These are phyloP conservation scores for Ustilago esculenta DNA, from an alignment of 1,284 basidiomycete species.

Conservation along the genomic window DNA sequence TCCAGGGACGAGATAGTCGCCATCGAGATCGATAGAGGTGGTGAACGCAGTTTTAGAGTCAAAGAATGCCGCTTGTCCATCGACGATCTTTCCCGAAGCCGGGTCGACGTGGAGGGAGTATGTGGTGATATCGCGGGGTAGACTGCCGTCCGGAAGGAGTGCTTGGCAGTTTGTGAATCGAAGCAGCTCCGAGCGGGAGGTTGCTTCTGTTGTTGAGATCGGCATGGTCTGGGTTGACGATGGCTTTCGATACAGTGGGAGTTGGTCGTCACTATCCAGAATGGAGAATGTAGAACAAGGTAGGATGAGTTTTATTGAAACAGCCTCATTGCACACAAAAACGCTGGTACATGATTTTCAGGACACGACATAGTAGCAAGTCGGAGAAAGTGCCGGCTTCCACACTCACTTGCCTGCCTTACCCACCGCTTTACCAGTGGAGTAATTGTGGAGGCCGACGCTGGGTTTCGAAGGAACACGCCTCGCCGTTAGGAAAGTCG, in stretches of 20 bases:
- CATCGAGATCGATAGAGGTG: conserved; percentile 27
- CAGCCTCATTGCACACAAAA: too few species aligned
- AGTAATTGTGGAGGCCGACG: too few species aligned
- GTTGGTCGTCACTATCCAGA: neutral
- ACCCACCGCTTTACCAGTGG: too few species aligned
- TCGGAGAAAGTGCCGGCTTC: too few species aligned
- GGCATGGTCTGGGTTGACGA: conserved; percentile 1
- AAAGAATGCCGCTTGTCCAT: conserved; percentile 40
- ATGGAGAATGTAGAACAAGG: too few species aligned
- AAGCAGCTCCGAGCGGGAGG: conserved; percentile 1
- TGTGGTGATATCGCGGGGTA: conserved; percentile 10
- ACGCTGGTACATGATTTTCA: too few species aligned
- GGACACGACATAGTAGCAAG: too few species aligned
- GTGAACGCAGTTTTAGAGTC: conserved; percentile 10
- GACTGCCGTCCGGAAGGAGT: conserved; percentile 25
- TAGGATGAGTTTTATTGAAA: conserved; percentile 8
- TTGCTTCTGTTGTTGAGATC: neutral
- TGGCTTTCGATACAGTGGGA: neutral
- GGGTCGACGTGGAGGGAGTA: conserved; percentile 40
- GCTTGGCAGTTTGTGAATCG: conserved; percentile 44
- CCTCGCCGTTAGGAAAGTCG: too few species aligned
- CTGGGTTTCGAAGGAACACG: too few species aligned
- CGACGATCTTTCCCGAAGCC: conserved; percentile 16
- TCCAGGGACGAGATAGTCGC: conserved; percentile 72
- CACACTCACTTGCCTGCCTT: too few species aligned